Evolutionary conservation across 2,329 filamentous ascomycete genomes (phyloP).

Genomic region (Corinectria fuckeliana): DNA sequence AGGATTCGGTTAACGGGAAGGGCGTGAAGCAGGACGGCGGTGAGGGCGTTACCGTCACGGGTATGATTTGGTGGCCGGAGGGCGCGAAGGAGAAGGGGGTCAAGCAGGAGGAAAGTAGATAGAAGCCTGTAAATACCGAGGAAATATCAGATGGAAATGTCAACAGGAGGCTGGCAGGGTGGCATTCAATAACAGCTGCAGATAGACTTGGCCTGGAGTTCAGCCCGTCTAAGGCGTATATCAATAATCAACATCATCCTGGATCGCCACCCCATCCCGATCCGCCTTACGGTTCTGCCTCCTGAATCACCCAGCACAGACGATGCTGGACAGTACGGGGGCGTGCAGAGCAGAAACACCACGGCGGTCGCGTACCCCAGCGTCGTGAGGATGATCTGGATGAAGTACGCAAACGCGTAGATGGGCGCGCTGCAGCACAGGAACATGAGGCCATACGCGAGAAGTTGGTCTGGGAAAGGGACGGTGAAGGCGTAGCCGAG

Average conservation of each 20-base stretch:
- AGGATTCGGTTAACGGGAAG: conserved; percentile 9
- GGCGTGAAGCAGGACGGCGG: conserved; percentile 14
- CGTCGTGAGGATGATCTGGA: conserved; percentile 62
- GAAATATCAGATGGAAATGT: not conserved
- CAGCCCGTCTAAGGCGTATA: conserved; percentile 16
- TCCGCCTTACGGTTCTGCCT: conserved; percentile 22
- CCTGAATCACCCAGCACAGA: conserved; percentile 36
- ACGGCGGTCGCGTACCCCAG: conserved; percentile 36
- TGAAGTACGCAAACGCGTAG: conserved; percentile 67
- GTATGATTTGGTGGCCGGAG: conserved; percentile 25
- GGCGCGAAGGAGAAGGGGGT: not conserved
- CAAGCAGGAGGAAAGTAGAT: not conserved
- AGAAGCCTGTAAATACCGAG: not conserved
- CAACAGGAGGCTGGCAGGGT: not conserved
- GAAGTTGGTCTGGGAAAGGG: conserved; percentile 20
- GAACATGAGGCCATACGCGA: conserved; percentile 42
- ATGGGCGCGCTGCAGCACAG: conserved; percentile 61
- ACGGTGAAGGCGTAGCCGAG: conserved; percentile 13
- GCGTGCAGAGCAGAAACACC: conserved; percentile 45
- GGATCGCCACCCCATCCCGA: conserved; percentile 14
- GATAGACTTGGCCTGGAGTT: not conserved
- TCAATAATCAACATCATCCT: conserved; percentile 22
- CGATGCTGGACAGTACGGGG: conserved; percentile 44
- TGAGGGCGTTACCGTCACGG: conserved; percentile 12
- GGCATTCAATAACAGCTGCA: too few species aligned